Conservation (phyloP, 1,284 basidiomycete genomes). For the Ustilago hordei region DNA sequence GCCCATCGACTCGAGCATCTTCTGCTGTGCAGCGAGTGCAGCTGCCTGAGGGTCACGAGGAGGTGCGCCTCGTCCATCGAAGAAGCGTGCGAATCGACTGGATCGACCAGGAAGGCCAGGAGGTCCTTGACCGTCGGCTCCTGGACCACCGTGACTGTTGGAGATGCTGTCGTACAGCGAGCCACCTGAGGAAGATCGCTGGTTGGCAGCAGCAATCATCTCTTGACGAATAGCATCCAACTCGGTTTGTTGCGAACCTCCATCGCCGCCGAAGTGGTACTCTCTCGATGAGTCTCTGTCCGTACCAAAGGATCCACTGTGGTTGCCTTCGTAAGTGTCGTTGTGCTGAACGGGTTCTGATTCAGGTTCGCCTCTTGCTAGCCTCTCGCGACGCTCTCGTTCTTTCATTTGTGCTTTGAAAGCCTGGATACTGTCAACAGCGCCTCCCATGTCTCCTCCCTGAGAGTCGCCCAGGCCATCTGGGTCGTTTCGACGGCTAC, state of each 20-base stretch:
- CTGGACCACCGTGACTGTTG: slow-evolving; percentile 46
- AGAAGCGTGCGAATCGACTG: slow-evolving; percentile 69
- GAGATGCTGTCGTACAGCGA: slow-evolving; percentile 56
- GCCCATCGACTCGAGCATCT: slow-evolving; percentile 49
- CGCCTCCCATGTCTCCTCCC: slow-evolving; percentile 35
- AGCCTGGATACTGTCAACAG: slow-evolving; percentile 81
- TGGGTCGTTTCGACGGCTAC: slow-evolving; percentile 68
- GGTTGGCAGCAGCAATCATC: slow-evolving; percentile 49
- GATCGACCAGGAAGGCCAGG: slow-evolving; percentile 59
- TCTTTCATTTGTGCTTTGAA: slow-evolving; percentile 90
- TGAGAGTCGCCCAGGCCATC: slow-evolving; percentile 22
- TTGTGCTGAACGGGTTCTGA: slow-evolving; percentile 19
- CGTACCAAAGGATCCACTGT: slow-evolving; percentile 13
- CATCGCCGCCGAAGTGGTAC: slow-evolving; percentile 27
- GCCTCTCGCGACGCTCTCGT: slow-evolving; percentile 76
- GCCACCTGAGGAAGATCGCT: slow-evolving; percentile 36
- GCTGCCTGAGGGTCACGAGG: slow-evolving; percentile 57
- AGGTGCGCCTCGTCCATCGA: slow-evolving; percentile 50
- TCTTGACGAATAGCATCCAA: slow-evolving; percentile 45
- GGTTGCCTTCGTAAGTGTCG: slow-evolving; percentile 6
- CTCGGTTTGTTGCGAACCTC: slow-evolving; percentile 28
- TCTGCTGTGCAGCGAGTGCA: slow-evolving; percentile 59
- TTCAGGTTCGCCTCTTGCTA: slow-evolving; percentile 35
- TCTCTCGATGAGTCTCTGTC: slow-evolving; percentile 34
- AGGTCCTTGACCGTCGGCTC: slow-evolving; percentile 30